phyloP scores from a whole-genome alignment of 768 basidiomycete species.

The Mycena galericulata region DNA sequence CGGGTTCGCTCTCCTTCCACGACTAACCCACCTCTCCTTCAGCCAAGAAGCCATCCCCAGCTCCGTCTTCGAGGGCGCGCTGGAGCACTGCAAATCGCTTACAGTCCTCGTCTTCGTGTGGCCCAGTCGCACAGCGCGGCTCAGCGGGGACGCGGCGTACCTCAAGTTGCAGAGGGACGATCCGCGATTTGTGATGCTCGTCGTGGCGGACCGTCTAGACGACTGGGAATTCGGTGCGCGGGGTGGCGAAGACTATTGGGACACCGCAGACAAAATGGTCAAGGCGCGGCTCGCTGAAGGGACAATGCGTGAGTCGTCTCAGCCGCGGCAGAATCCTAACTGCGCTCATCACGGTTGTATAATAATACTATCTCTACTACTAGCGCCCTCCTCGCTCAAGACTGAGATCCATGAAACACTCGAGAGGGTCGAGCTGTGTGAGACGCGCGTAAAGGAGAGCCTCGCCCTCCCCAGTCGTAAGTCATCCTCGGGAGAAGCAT shows the following conservation, averaged over 20 bases:
- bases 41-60: background rate
- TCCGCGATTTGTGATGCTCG: background rate
- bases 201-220: background rate
- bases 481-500: too few species aligned
- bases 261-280: background rate
- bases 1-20: constrained; percentile 62
- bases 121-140: background rate
- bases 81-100: background rate
- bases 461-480: too few species aligned
- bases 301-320: too few species aligned
- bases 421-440: too few species aligned
- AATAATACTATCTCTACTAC: too few species aligned
- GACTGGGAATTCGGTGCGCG: background rate
- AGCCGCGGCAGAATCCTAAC: too few species aligned
- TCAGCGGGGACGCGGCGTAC: background rate
- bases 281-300: background rate
- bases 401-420: too few species aligned
- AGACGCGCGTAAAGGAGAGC: too few species aligned
- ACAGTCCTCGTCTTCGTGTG: background rate
- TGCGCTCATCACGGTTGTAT: too few species aligned
- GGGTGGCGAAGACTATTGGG: constrained; percentile 2
- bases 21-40: constrained; percentile 57
- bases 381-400: too few species aligned
- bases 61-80: too few species aligned
- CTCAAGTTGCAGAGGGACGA: background rate